Conservation (phyloP, 495 filamentous ascomycete species). For the Hyaloscypha hepaticicola region DNA sequence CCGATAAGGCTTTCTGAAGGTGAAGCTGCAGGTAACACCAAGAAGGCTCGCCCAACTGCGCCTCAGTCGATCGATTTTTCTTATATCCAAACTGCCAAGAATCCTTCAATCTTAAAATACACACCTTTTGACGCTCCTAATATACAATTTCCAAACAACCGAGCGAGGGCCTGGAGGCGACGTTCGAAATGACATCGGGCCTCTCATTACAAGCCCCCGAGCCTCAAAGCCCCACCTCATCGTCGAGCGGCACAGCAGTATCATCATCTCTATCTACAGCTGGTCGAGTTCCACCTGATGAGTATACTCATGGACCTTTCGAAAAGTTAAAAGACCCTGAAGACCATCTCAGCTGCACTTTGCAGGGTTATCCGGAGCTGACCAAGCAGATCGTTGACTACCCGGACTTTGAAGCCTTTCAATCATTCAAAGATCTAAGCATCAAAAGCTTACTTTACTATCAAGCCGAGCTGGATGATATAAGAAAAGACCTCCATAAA, state of each 20-base stretch:
- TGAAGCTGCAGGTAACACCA: too few species aligned
- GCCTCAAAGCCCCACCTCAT: neutral
- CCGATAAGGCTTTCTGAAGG: neutral
- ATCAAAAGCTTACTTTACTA: slow-evolving; percentile 37
- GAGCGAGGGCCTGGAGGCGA: neutral
- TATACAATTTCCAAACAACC: neutral
- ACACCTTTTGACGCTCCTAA: too few species aligned
- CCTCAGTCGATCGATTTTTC: too few species aligned
- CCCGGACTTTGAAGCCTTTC: slow-evolving; percentile 1
- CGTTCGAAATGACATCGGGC: neutral
- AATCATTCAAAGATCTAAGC: slow-evolving; percentile 31
- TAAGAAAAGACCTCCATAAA: slow-evolving; percentile 8
- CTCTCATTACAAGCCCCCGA: neutral
- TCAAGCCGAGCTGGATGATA: slow-evolving; percentile 27
- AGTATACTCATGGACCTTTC: neutral
- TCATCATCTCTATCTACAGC: neutral
- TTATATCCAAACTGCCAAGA: too few species aligned
- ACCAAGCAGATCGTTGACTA: neutral
- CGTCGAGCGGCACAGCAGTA: neutral
- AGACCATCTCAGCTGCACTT: neutral
- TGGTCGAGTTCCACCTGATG: neutral
- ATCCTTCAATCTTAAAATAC: too few species aligned
- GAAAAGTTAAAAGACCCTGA: neutral
- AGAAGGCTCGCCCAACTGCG: too few species aligned
- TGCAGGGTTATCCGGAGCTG: neutral